Evolutionary conservation across 1,284 basidiomycete genomes (phyloP).

Genomic region (Xerocomus amazonicus): DNA sequence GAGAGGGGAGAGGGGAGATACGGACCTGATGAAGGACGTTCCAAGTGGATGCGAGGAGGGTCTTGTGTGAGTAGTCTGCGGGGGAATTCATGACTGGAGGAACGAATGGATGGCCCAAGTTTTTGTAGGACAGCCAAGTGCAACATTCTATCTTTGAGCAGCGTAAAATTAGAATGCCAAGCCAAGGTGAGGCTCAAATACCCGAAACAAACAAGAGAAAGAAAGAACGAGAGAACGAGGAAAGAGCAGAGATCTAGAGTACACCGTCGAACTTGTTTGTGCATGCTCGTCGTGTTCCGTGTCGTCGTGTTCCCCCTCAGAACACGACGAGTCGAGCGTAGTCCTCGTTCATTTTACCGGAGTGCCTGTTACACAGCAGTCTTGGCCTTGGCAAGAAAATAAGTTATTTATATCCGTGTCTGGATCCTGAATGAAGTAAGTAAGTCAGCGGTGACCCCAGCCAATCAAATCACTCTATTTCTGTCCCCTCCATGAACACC

Average conservation of each 20-base stretch:
- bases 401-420: conserved; percentile 30
- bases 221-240: background rate
- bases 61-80: conserved; percentile 28
- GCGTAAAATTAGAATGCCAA: conserved; percentile 37
- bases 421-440: background rate
- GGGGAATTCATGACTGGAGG: conserved; percentile 27
- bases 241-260: too few relatives aligned
- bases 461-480: conserved; percentile 28
- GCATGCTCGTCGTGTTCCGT: too few relatives aligned
- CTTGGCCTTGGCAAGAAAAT: conserved; percentile 34
- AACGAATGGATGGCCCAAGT: conserved; percentile 25
- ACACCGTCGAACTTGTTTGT: too few relatives aligned
- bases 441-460: conserved; percentile 13
- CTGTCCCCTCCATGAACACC: conserved; percentile 1
- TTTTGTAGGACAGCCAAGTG: conserved; percentile 39
- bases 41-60: conserved; percentile 42
- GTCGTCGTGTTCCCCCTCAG: too few relatives aligned
- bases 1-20: background rate
- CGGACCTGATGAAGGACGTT: conserved; percentile 48
- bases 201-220: conserved; percentile 20
- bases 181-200: conserved; percentile 37
- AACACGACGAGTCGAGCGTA: too few relatives aligned
- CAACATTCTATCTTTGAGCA: conserved; percentile 39
- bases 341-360: too few relatives aligned
- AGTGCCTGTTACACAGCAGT: conserved; percentile 30